Evolutionary conservation across 2,329 filamentous ascomycete genomes (phyloP).

Genomic region (Dryadomyces quercivorus): DNA sequence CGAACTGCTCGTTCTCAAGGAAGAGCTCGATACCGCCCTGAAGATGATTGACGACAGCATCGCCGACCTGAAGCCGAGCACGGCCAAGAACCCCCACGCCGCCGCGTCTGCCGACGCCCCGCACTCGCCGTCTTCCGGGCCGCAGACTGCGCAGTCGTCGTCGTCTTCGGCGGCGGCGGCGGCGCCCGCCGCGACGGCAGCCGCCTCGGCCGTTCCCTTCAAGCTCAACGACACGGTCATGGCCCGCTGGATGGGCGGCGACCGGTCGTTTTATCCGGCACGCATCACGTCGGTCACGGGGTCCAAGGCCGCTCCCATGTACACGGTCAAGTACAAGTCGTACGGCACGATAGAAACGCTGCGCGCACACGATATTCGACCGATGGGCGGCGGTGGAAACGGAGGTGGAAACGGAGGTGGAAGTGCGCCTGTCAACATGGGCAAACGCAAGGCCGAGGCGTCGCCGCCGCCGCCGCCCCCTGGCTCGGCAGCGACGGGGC

Average conservation of each 20-base stretch:
- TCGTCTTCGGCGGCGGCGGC: too few species aligned
- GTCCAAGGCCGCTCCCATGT: slow-evolving; percentile 80
- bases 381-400: slow-evolving; percentile 31
- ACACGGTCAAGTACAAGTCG: slow-evolving; percentile 88
- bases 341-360: slow-evolving; percentile 79
- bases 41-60: slow-evolving; percentile 67
- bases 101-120: slow-evolving; percentile 18
- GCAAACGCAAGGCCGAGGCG: slow-evolving; percentile 51
- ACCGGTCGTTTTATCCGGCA: slow-evolving; percentile 83
- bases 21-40: slow-evolving; percentile 74
- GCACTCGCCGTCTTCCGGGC: neutral
- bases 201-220: slow-evolving; percentile 41
- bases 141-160: slow-evolving; percentile 31
- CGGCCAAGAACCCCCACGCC: slow-evolving; percentile 36
- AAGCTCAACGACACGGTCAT: slow-evolving; percentile 82
- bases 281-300: slow-evolving; percentile 90
- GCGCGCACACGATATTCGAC: slow-evolving; percentile 70
- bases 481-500: slow-evolving; percentile 20
- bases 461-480: slow-evolving; percentile 22
- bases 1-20: slow-evolving; percentile 64
- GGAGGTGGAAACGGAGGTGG: neutral
- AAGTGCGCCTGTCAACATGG: slow-evolving; percentile 27
- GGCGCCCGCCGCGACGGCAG: slow-evolving; percentile 54
- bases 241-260: slow-evolving; percentile 82
- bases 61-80: slow-evolving; percentile 58